phyloP scores from a whole-genome alignment of 2,329 filamentous ascomycete genomes.

The Sporothrix globosa region DNA sequence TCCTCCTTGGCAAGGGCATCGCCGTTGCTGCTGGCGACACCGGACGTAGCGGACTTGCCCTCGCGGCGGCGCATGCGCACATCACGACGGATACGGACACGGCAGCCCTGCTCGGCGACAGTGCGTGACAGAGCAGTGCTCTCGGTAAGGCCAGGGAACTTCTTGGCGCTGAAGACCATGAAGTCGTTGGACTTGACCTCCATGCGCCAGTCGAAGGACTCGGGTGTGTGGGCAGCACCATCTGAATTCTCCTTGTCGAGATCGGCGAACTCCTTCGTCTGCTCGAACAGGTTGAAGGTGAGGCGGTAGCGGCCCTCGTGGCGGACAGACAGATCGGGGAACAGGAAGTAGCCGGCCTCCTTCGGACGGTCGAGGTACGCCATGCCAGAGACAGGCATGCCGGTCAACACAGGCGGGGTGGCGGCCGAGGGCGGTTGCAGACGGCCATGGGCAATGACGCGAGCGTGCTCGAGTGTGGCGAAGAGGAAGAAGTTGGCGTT shows the following conservation, averaged over 20 bases:
- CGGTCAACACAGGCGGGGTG: slow-evolving; percentile 83
- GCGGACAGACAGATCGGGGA: slow-evolving; percentile 92
- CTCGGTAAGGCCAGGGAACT: slow-evolving; percentile 90
- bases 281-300: slow-evolving; percentile 90
- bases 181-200: slow-evolving; percentile 89
- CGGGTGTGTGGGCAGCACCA: slow-evolving; percentile 44
- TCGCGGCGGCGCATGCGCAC: slow-evolving; percentile 57
- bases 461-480: slow-evolving; percentile 84
- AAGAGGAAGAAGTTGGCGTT: slow-evolving; percentile 98
- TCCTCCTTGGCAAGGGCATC: slow-evolving; percentile 40
- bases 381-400: slow-evolving; percentile 93
- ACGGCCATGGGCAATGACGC: slow-evolving; percentile 79
- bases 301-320: slow-evolving; percentile 94
- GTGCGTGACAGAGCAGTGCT: slow-evolving; percentile 87
- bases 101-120: slow-evolving; percentile 94
- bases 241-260: slow-evolving; percentile 61
- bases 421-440: slow-evolving; percentile 68
- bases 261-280: slow-evolving; percentile 83
- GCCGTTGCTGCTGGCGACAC: slow-evolving; percentile 17
- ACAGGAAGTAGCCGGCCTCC: slow-evolving; percentile 89
- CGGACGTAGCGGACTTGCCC: slow-evolving; percentile 39
- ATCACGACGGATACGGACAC: slow-evolving; percentile 92
- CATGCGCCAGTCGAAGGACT: slow-evolving; percentile 78
- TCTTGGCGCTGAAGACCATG: slow-evolving; percentile 93
- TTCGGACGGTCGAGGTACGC: slow-evolving; percentile 88